Evolutionary conservation across 164 flowering plant genomes (phyloP).

Genomic region (Nelumbo lutea): DNA sequence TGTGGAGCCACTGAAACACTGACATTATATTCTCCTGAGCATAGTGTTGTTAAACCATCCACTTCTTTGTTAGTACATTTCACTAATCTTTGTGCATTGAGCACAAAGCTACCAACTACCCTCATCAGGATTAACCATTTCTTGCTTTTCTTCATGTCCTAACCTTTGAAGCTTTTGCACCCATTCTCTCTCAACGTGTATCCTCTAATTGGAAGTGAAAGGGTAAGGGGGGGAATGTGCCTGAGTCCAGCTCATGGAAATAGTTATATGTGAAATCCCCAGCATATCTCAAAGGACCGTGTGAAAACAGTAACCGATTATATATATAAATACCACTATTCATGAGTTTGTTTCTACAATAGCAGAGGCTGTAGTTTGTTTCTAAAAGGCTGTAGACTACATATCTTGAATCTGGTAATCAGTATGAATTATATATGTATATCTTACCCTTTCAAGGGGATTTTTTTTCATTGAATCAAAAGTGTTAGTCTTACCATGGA

Average conservation of each 20-base stretch:
- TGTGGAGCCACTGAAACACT: not conserved
- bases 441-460: slow-evolving; percentile 4
- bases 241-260: slow-evolving; percentile 1
- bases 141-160: not conserved
- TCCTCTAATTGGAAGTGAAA: no score
- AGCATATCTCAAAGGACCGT: slow-evolving; percentile 6
- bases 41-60: not conserved
- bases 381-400: not conserved
- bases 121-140: not conserved
- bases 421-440: not conserved
- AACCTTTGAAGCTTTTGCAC: slow-evolving; percentile 3
- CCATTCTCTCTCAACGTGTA: no score
- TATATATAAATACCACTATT: slow-evolving; percentile 7
- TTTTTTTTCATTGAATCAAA: not conserved
- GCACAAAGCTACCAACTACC: not conserved
- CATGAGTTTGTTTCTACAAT: not conserved
- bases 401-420: not conserved
- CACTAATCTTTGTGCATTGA: slow-evolving; percentile 2
- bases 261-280: slow-evolving; percentile 9
- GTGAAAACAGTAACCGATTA: slow-evolving; percentile 4
- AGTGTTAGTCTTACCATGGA: not conserved
- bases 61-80: not conserved
- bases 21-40: not conserved
- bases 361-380: slow-evolving; percentile 1
- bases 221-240: no score